Evolutionary conservation across 75 land plant genomes (phyloP), one percentile per base, ranked within the genome.

Genomic region (Selaginella tamariscina): DNA sequence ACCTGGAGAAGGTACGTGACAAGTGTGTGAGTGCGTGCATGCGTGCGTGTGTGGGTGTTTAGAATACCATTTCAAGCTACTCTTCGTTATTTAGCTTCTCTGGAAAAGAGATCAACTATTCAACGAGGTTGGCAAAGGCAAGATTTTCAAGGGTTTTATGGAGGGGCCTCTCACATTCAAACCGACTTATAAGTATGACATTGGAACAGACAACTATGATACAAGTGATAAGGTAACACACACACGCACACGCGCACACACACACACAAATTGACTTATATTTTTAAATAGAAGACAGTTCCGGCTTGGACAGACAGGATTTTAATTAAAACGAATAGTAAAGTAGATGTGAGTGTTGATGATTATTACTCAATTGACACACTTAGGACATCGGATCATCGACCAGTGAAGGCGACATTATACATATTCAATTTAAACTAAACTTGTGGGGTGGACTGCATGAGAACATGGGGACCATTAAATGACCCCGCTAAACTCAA

Each of bases 261-360:
- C n/a, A n/a, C n/a, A n/a, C n/a, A n/a, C n/a, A 0, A n/a, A 64
- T 30, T 0, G n/a, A 11, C 13, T 23, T 68, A 5, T 11, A 23
- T 73, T 67, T 44, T 18, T 2, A 67, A 32, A 27, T 80, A 90
- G 90, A 82, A 81, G 49, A 77, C 91, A 71, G 86, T 79, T 24
- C 96, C 96, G 0, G 72, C 91, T 1, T 89, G 96, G 96, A 91
- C 91, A 1, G 88, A 90, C 55, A 72, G 88, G 63, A 80, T 91
- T 26, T 44, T 91, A 70, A 87, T 80, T 82, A 91, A 85, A 72
- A 72, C 82, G 32, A 59, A n/a, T 79, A 77, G 24, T 56, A 54
- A 29, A 18, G 55, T 68, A 24, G 55, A 27, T 11, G 57, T 55
- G 27, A 22, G 55, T 49, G 70, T 68, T 39, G 27, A 49, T 27